Conservation (phyloP, 805 yeast genomes). For the Cyberlindnera suaveolens region DNA sequence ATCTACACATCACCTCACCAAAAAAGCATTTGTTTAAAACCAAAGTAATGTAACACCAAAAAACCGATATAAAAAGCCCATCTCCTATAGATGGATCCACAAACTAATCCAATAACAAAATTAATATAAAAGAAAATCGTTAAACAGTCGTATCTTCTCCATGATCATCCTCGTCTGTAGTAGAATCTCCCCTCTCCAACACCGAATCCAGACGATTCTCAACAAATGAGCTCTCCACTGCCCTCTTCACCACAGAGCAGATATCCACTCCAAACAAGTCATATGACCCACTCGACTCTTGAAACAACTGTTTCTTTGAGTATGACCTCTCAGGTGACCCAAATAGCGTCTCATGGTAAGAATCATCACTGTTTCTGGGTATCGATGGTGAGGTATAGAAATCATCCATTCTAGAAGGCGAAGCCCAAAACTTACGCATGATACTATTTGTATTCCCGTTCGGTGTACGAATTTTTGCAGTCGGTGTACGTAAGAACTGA, state of each 20-base stretch:
- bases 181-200: slow-evolving; percentile 3
- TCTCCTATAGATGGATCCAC: too few relatives aligned
- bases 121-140: not conserved
- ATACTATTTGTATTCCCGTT: slow-evolving; percentile 28
- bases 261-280: slow-evolving; percentile 57
- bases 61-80: too few relatives aligned
- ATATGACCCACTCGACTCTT: slow-evolving; percentile 12
- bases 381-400: slow-evolving; percentile 50
- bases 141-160: slow-evolving; percentile 1
- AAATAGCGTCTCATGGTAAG: slow-evolving; percentile 23
- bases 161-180: slow-evolving; percentile 12
- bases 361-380: slow-evolving; percentile 25
- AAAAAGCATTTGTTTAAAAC: too few relatives aligned
- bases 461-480: slow-evolving; percentile 23
- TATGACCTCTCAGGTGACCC: slow-evolving; percentile 30
- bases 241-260: slow-evolving; percentile 42
- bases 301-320: slow-evolving; percentile 4
- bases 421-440: slow-evolving; percentile 52
- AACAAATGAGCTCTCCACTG: slow-evolving; percentile 25
- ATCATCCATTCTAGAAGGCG: slow-evolving; percentile 63
- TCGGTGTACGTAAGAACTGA: slow-evolving; percentile 26
- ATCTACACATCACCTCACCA: too few relatives aligned
- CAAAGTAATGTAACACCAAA: too few relatives aligned
- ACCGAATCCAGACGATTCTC: slow-evolving; percentile 3
- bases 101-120: not conserved